Conservation (phyloP, 1,139 yeast genomes). For the Yamadazyma conglobata region DNA sequence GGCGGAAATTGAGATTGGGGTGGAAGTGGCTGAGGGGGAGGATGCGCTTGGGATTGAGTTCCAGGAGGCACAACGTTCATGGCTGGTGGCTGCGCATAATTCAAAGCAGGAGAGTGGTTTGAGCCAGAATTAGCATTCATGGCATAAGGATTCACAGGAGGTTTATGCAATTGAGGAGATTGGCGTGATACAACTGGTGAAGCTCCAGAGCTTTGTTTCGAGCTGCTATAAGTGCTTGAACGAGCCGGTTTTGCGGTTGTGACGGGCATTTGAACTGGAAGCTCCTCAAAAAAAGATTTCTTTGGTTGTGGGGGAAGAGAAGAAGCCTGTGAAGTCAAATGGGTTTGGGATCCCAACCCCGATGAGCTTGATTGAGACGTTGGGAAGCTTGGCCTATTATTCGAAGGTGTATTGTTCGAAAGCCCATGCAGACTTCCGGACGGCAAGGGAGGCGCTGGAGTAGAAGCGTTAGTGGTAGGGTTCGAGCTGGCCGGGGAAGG, state of each 20-base stretch:
- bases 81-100: slow-evolving; percentile 4
- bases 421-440: no score
- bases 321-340: slow-evolving; percentile 1
- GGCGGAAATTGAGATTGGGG: slow-evolving; percentile 5
- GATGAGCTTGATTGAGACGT: neutral
- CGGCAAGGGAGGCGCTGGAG: slow-evolving; percentile 6
- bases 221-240: slow-evolving; percentile 9
- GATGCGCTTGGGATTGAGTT: neutral
- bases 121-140: slow-evolving; percentile 7
- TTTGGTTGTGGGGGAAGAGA: slow-evolving; percentile 4
- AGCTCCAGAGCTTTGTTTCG: slow-evolving; percentile 30
- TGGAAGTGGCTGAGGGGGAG: slow-evolving; percentile 6
- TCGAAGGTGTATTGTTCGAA: no score
- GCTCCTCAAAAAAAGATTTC: no score
- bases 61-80: neutral
- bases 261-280: slow-evolving; percentile 2
- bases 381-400: no score
- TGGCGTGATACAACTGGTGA: slow-evolving; percentile 9
- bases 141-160: slow-evolving; percentile 19
- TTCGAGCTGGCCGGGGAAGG: slow-evolving; percentile 16
- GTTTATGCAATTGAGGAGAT: slow-evolving; percentile 12
- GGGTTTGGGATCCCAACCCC: neutral
- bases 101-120: slow-evolving; percentile 2
- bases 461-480: slow-evolving; percentile 4
- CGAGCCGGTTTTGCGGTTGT: slow-evolving; percentile 6